Evolutionary conservation across 495 filamentous ascomycete genomes (phyloP).

Genomic region (Neurospora sp.): DNA sequence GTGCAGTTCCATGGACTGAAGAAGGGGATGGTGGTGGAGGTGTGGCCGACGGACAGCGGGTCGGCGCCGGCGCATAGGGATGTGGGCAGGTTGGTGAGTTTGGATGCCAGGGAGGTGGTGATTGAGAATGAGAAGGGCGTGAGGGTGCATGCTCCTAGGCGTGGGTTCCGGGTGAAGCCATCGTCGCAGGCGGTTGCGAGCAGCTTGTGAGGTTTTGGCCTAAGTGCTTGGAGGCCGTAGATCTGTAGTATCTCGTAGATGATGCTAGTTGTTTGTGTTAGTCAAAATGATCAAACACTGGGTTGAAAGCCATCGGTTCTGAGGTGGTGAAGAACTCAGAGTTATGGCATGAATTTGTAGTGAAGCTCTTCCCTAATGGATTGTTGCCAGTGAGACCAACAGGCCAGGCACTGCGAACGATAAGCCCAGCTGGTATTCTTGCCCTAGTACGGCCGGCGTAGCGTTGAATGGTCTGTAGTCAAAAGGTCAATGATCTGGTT

Average conservation of each 20-base stretch:
- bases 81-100: conserved; percentile 35
- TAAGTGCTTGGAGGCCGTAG: neutral
- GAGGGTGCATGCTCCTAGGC: conserved; percentile 45
- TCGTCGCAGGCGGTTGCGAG: neutral
- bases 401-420: neutral
- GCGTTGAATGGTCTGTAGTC: neutral
- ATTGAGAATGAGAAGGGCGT: conserved; percentile 37
- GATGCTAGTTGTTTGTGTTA: neutral
- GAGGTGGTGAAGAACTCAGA: neutral
- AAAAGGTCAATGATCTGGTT: neutral
- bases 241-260: neutral
- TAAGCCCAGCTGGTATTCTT: neutral
- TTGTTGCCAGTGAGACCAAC: neutral
- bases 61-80: conserved; percentile 45
- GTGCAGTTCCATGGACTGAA: conserved; percentile 24
- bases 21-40: conserved; percentile 37
- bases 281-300: neutral
- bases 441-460: neutral
- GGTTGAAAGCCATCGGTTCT: neutral
- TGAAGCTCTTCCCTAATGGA: neutral
- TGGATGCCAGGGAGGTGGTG: conserved; percentile 40
- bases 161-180: conserved; percentile 40
- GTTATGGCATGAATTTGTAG: too few species aligned
- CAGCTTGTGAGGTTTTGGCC: neutral
- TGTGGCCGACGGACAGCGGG: conserved; percentile 42